Evolutionary conservation across 1,284 basidiomycete genomes (phyloP).

Genomic region (Ustilago loliicola): DNA sequence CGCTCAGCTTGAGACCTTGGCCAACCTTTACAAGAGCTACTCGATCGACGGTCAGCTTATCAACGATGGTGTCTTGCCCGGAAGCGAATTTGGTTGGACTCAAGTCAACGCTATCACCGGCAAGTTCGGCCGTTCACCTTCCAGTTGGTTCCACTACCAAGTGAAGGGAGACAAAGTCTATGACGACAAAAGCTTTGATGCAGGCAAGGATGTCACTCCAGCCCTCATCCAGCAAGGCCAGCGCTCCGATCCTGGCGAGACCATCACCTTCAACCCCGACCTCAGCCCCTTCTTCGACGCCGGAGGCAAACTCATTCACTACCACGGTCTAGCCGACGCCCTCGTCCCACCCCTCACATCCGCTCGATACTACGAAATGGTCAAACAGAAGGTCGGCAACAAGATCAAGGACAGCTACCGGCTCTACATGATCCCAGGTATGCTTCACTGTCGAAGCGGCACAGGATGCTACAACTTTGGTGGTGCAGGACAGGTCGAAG

Average conservation of each 20-base stretch:
- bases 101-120: slow-evolving; percentile 30
- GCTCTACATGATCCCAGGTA: slow-evolving; percentile 73
- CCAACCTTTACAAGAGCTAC: slow-evolving; percentile 37
- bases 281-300: slow-evolving; percentile 64
- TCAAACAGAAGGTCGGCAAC: slow-evolving; percentile 43
- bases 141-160: slow-evolving; percentile 48
- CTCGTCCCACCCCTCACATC: slow-evolving; percentile 71
- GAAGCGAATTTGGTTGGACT: slow-evolving; percentile 40
- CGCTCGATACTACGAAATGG: slow-evolving; percentile 70
- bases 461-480: slow-evolving; percentile 57
- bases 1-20: slow-evolving; percentile 42
- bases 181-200: slow-evolving; percentile 27
- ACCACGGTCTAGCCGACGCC: slow-evolving; percentile 69
- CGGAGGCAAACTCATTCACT: slow-evolving; percentile 69
- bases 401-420: slow-evolving; percentile 71
- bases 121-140: slow-evolving; percentile 23
- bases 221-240: slow-evolving; percentile 38
- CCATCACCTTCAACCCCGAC: slow-evolving; percentile 55
- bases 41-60: slow-evolving; percentile 34
- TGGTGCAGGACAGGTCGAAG: slow-evolving; percentile 37
- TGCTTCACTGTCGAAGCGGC: slow-evolving; percentile 71
- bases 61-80: slow-evolving; percentile 39
- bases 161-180: slow-evolving; percentile 34
- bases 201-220: slow-evolving; percentile 27
- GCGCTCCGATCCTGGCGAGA: slow-evolving; percentile 36